Base-by-base conservation (phyloP, 306 rosid species). In the Delonix regia region DNA sequence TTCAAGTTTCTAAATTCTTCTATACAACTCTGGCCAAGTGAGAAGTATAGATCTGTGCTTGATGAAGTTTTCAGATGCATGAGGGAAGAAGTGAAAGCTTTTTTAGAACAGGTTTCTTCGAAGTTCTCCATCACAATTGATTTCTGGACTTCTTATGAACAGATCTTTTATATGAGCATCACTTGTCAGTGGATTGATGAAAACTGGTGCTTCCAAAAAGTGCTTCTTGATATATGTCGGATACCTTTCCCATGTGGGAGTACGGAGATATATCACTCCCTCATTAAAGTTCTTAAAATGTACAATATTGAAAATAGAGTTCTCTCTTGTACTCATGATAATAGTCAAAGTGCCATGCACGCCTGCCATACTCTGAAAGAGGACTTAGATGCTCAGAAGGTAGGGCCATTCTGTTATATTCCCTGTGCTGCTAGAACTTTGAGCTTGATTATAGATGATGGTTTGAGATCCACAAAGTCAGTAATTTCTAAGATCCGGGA, bases 311-410 rank as follows among this genome's bases (percentile, higher is more conserved):
- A 93, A 80, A 85, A 49, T 74, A 89, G 89, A 86, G 80, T 95
- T 72, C 89, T 93, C 15, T 93, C 98, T n/a, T 95, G 98, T 76
- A 91, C 99, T 73, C 98, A 95, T 79, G 98, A 95, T 77, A 93
- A 86, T 57, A 95, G 97, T 82, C 84, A 86, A 62, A 83, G 62
- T 73, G 93, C 92, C 7, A 80, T 93, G 72, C 94, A 85, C 78
- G 97, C 98, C 51, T 90, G 93, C 81, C 93, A 86, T 88, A 83
- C 85, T 67, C 80, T 93, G 83, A 93, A 91, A 80, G 94, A 90
- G 77, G 86, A 84, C 61, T 82, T 91, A 67, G 98, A 88, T 80
- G 83, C 83, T 82, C 96, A 87, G 86, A 93, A 91, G 83, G 74
- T 88, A 3, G 98, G 97, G 64, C 92, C 92, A 6, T 93, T 96